A percentile compares a stretch with the other conserved stretches of the same genome.
phyloP scores from a whole-genome alignment of 306 rosid species.

The Fragaria ananassa region DNA sequence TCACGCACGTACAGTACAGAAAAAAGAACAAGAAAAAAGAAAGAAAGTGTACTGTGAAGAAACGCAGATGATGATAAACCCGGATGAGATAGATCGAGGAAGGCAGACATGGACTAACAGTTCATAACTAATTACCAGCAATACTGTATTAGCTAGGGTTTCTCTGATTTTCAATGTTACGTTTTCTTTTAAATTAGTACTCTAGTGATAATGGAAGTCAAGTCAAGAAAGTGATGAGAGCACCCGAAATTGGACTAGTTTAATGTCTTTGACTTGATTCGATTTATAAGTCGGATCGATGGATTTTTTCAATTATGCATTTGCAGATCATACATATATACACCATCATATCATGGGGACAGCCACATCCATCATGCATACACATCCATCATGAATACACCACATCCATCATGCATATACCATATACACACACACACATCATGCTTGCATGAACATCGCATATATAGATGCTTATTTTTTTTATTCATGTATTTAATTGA shows the following conservation, averaged over 20 bases:
- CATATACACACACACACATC: no score
- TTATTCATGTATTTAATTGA: no score
- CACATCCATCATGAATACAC: no score
- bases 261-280: neutral
- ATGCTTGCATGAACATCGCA: no score
- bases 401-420: no score
- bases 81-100: neutral
- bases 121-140: neutral
- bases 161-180: neutral
- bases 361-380: no score
- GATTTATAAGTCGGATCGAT: neutral
- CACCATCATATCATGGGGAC: no score
- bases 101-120: neutral
- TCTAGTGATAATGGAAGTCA: neutral
- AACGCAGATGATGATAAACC: neutral
- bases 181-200: neutral
- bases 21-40: neutral
- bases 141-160: neutral
- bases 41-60: neutral
- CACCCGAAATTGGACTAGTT: neutral
- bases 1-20: neutral
- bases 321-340: no score
- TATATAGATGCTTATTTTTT: no score
- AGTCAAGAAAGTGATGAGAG: neutral
- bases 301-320: neutral